Percentiles rank a stretch among this genome's conserved stretches.
These are phyloP conservation scores for Macaranga tanarius DNA, from an alignment of 441 rosid genomes.

Conservation along the genomic window DNA sequence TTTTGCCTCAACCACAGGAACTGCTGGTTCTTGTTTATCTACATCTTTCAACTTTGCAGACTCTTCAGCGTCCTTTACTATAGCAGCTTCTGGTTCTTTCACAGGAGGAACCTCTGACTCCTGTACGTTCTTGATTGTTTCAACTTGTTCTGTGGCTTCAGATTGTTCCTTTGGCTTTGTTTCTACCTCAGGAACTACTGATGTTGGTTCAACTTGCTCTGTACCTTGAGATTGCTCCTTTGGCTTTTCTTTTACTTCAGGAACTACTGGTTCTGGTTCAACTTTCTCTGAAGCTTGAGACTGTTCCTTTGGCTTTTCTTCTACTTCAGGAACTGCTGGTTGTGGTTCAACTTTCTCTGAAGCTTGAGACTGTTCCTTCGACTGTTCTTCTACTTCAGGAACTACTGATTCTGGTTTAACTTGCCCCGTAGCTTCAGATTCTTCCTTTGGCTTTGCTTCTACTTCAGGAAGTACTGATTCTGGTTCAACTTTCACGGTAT, in stretches of 20 bases:
- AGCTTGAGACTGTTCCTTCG: background rate
- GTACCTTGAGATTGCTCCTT: conserved; percentile 1
- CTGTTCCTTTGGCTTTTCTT: conserved; percentile 5
- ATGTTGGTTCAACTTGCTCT: conserved; percentile 21
- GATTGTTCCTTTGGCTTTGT: conserved; percentile 1
- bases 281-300: conserved; percentile 12
- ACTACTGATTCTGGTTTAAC: conserved; percentile 15
- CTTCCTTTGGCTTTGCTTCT: conserved; percentile 3
- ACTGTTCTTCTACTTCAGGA: conserved; percentile 10
- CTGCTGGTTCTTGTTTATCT: conserved; percentile 4
- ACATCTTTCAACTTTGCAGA: too few species aligned
- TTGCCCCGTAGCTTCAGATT: conserved; percentile 8
- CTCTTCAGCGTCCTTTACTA: too few species aligned
- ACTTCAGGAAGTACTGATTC: conserved; percentile 1
- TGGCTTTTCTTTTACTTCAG: conserved; percentile 9
- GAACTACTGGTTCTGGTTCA: conserved; percentile 10
- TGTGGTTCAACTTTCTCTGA: conserved; percentile 21
- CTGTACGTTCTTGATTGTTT: too few species aligned
- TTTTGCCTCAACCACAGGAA: conserved; percentile 11
- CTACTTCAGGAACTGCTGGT: background rate
- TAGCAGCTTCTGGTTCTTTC: too few species aligned
- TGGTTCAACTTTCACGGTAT: conserved; percentile 17
- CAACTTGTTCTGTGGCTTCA: conserved; percentile 16
- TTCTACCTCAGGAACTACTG: conserved; percentile 3
- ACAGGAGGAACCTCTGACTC: too few species aligned